Evolutionary conservation across 2,329 filamentous ascomycete species (phyloP), one percentile per base, ranked within the genome.

Genomic region (Fusarium annulatum): DNA sequence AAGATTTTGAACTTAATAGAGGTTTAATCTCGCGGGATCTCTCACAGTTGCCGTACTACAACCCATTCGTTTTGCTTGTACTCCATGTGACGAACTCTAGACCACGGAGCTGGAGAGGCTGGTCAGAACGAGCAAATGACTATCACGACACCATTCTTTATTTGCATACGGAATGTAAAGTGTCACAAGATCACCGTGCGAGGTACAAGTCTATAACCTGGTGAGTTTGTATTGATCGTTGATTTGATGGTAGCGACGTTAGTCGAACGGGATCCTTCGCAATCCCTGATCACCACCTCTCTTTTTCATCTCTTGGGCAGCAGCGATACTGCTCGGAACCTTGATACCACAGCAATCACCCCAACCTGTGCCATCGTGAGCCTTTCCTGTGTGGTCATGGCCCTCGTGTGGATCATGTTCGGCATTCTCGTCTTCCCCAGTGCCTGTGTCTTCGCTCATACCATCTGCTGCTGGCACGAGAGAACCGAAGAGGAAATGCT

Each of bases 281-380:
- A 97, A 81, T 21, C 85, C 84, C 67, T 90, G 86, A 11, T 82
- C 87, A 45, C 85, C 87, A 21, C 88, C 91, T 61, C 87, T 87
- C 85, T 97, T 98, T 86, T 89, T 92, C 88, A 93, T 92, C 84
- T 97, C 96, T 76, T 95, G 92, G 19, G 94, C 94, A 2, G 96
- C 97, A 34, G 95, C 97, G 64, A 98, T 88, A 60, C 94, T 96
- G 80, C 95, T 97, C 1, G 96, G 97, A 21, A 99, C 96, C 78
- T 97, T 96, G 82, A 99, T 99, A 33, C 96, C 96, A 80, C 96
- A 99, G 82, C 96, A 99, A 82, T 99, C 96, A 9, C 96, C 96
- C 94, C 96, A 99, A 28, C 90, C 90, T 62, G 86, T 90, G 53
- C 89, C 88, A 57, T 92, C 89, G 73, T 91, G 89, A 62, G 85